Conservation (phyloP, 768 basidiomycete species). For the Leccinellum rugosiceps region DNA sequence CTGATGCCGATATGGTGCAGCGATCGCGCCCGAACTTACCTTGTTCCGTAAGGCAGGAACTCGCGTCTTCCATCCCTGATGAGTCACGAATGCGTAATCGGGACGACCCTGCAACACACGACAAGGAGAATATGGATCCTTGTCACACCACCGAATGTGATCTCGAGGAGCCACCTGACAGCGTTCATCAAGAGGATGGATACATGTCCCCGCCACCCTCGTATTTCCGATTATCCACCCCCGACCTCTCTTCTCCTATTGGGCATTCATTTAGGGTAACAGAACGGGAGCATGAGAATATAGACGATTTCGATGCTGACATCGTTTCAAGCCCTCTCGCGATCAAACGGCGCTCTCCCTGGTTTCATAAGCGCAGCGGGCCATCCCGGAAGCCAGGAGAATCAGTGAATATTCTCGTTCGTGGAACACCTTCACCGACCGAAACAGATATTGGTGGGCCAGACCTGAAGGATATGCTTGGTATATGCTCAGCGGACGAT, state of each 20-base stretch:
- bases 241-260: slow-evolving; percentile 65
- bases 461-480: slow-evolving; percentile 45
- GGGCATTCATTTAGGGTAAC: slow-evolving; percentile 29
- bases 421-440: slow-evolving; percentile 26
- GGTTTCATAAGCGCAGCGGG: slow-evolving; percentile 1
- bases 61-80: slow-evolving; percentile 4
- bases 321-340: slow-evolving; percentile 33
- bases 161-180: slow-evolving; percentile 37
- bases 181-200: slow-evolving; percentile 73
- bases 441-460: slow-evolving; percentile 29
- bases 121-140: slow-evolving; percentile 39
- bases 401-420: slow-evolving; percentile 25
- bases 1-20: slow-evolving; percentile 27
- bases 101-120: slow-evolving; percentile 41
- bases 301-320: slow-evolving; percentile 51
- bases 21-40: slow-evolving; percentile 17
- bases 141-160: slow-evolving; percentile 40
- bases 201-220: slow-evolving; percentile 73
- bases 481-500: slow-evolving; percentile 43
- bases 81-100: slow-evolving; percentile 31
- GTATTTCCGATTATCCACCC: slow-evolving; percentile 45
- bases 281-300: slow-evolving; percentile 3
- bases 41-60: slow-evolving; percentile 14
- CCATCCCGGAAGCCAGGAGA: slow-evolving; percentile 1
- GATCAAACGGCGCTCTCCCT: slow-evolving; percentile 18